Evolutionary conservation across 805 yeast genomes (phyloP).

Genomic region (Lachancea kluyveri): DNA sequence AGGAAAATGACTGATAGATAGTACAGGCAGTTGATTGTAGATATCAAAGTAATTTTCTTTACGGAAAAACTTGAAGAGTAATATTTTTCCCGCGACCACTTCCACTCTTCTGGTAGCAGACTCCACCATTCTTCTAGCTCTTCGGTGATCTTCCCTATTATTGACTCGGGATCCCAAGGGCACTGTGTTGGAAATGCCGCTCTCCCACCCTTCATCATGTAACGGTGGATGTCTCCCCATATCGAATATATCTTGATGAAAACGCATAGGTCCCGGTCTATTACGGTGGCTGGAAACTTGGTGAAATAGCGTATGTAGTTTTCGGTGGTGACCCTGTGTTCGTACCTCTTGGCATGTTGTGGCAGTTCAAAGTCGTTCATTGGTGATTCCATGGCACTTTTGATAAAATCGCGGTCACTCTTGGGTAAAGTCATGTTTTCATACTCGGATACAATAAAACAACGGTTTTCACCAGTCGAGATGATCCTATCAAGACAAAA

Average conservation of each 20-base stretch:
- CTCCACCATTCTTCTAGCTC: slow-evolving; percentile 4
- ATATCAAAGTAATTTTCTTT: slow-evolving; percentile 2
- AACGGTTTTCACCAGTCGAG: slow-evolving; percentile 6
- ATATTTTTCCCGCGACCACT: slow-evolving; percentile 3
- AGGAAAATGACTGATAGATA: slow-evolving; percentile 3
- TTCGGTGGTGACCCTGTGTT: background rate
- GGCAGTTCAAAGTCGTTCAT: background rate
- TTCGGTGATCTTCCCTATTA: slow-evolving; percentile 2
- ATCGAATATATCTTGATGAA: slow-evolving; percentile 3
- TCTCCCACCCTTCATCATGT: slow-evolving; percentile 7
- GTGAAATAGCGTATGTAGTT: slow-evolving; percentile 1
- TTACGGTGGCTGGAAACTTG: background rate
- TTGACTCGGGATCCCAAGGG: slow-evolving; percentile 9
- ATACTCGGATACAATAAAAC: slow-evolving; percentile 2
- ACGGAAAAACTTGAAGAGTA: background rate
- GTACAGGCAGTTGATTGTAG: slow-evolving; percentile 7
- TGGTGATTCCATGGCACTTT: background rate
- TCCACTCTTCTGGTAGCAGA: slow-evolving; percentile 5
- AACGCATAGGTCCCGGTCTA: slow-evolving; percentile 2
- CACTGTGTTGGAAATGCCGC: slow-evolving; percentile 2
- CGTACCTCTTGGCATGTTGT: background rate
- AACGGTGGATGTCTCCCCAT: slow-evolving; percentile 7
- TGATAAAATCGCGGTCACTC: slow-evolving; percentile 4
- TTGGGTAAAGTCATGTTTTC: slow-evolving; percentile 5
- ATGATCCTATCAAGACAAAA: slow-evolving; percentile 8